Percentiles rank a stretch among this genome's conserved stretches.
Evolutionary conservation across 2,329 filamentous ascomycete species (phyloP).

Genomic region (Microcyclospora tardicrescens): DNA sequence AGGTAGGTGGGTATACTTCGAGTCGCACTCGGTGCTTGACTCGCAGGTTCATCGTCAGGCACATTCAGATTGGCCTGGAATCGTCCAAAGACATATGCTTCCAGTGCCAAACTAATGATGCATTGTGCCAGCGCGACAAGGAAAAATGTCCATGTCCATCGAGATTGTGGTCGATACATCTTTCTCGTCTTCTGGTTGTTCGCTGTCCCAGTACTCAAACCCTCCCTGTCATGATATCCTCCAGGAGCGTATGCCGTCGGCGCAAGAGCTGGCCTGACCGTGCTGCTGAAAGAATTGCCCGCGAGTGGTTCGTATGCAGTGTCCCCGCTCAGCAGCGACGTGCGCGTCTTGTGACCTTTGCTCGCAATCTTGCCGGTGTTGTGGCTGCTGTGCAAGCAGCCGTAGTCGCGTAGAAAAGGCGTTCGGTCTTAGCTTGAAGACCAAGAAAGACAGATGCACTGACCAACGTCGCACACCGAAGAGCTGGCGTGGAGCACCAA

Average conservation of each 20-base stretch:
- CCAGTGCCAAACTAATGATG: conserved; percentile 65
- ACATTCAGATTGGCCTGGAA: conserved; percentile 53
- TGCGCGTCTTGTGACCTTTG: conserved; percentile 46
- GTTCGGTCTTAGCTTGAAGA: too few relatives aligned
- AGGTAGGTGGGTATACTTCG: conserved; percentile 84
- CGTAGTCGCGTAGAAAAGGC: too few relatives aligned
- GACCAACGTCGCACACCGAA: too few relatives aligned
- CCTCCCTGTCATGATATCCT: conserved; percentile 41
- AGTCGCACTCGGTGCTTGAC: conserved; percentile 26
- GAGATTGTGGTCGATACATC: conserved; percentile 68
- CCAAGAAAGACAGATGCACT: too few relatives aligned
- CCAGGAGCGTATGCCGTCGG: conserved; percentile 23
- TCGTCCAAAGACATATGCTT: conserved; percentile 79
- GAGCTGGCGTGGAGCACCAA: too few relatives aligned
- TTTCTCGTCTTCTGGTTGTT: conserved; percentile 23
- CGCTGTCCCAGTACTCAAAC: conserved; percentile 28
- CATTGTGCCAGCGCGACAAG: conserved; percentile 62
- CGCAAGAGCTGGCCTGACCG: too few relatives aligned
- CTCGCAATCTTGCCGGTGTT: conserved; percentile 19
- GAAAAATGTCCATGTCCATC: conserved; percentile 84
- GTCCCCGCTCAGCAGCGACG: conserved; percentile 44
- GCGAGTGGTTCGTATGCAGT: conserved; percentile 34
- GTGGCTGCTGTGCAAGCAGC: conserved; percentile 10
- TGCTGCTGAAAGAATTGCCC: conserved; percentile 19
- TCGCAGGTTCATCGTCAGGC: conserved; percentile 3